Percentiles rank a stretch among this genome's conserved stretches.
These are phyloP conservation scores for Fusarium pilosicola DNA, from an alignment of 2,329 filamentous ascomycete genomes.

Conservation along the genomic window DNA sequence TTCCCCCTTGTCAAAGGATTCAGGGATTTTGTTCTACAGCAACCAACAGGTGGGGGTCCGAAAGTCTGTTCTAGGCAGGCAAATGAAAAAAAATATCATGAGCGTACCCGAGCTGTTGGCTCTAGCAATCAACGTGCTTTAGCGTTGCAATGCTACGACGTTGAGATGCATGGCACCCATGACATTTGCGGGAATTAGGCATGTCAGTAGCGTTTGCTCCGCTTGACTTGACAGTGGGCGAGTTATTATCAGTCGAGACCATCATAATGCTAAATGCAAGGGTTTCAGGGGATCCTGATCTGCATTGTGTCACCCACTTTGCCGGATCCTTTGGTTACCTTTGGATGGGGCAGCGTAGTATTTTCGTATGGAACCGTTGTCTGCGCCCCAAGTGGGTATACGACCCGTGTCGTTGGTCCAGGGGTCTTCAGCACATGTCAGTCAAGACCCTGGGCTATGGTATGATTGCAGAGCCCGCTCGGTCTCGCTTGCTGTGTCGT, in stretches of 20 bases:
- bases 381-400: slow-evolving; percentile 1
- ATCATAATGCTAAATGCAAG: neutral
- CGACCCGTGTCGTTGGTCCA: neutral
- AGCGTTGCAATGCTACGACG: neutral
- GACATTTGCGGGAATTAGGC: slow-evolving; percentile 11
- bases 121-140: neutral
- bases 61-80: neutral
- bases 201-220: neutral
- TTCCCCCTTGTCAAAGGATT: neutral
- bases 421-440: neutral
- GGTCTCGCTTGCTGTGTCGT: neutral
- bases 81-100: neutral
- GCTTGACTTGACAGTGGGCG: neutral
- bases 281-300: slow-evolving; percentile 12
- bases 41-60: neutral
- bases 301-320: slow-evolving; percentile 11
- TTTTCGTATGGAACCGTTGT: neutral
- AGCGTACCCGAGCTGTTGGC: slow-evolving; percentile 14
- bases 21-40: neutral
- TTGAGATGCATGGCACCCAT: neutral
- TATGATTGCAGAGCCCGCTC: neutral
- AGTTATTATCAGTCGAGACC: neutral
- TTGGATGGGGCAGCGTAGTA: neutral
- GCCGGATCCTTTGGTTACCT: neutral
- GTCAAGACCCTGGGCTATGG: neutral